These are phyloP conservation scores for Ophiostoma sp. DNA, from an alignment of 2,329 filamentous ascomycete species.

Conservation along the genomic window DNA sequence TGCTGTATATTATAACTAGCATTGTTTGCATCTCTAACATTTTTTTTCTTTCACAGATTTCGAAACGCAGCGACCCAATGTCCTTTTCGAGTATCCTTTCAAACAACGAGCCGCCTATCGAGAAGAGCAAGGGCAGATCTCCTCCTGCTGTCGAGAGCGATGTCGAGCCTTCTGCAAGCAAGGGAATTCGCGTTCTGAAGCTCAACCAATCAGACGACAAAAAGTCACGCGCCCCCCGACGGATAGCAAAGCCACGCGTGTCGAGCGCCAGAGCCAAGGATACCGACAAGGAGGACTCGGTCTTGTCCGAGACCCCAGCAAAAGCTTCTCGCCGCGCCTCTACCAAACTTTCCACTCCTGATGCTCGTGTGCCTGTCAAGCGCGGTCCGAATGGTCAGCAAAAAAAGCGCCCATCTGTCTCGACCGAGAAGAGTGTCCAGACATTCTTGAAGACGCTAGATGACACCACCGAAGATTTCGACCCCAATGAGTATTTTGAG, in stretches of 20 bases:
- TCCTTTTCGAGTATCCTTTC: slow-evolving; percentile 93
- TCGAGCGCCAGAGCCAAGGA: slow-evolving; percentile 40
- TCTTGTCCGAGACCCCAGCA: slow-evolving; percentile 29
- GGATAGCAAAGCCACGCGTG: slow-evolving; percentile 24
- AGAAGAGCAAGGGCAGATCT: slow-evolving; percentile 46
- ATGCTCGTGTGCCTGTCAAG: slow-evolving; percentile 48
- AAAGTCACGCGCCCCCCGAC: slow-evolving; percentile 20
- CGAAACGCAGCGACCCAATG: slow-evolving; percentile 79
- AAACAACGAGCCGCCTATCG: slow-evolving; percentile 60
- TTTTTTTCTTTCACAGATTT: slow-evolving; percentile 45
- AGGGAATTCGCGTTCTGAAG: slow-evolving; percentile 22
- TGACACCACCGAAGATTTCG: slow-evolving; percentile 29
- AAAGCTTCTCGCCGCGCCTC: slow-evolving; percentile 49
- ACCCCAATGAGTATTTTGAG: slow-evolving; percentile 36
- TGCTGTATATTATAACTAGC: slow-evolving; percentile 4
- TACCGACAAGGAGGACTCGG: slow-evolving; percentile 45
- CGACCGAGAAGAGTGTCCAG: slow-evolving; percentile 58
- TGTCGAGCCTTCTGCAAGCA: slow-evolving; percentile 17
- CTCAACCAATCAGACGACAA: slow-evolving; percentile 29
- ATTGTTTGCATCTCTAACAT: not conserved
- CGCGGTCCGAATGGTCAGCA: slow-evolving; percentile 55
- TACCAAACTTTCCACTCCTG: slow-evolving; percentile 38
- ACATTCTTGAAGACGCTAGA: slow-evolving; percentile 51
- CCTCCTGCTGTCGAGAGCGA: slow-evolving; percentile 22
- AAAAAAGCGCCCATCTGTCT: slow-evolving; percentile 39